These are phyloP conservation scores for Talaromyces liani DNA, from an alignment of 495 filamentous ascomycete species.

Conservation along the genomic window DNA sequence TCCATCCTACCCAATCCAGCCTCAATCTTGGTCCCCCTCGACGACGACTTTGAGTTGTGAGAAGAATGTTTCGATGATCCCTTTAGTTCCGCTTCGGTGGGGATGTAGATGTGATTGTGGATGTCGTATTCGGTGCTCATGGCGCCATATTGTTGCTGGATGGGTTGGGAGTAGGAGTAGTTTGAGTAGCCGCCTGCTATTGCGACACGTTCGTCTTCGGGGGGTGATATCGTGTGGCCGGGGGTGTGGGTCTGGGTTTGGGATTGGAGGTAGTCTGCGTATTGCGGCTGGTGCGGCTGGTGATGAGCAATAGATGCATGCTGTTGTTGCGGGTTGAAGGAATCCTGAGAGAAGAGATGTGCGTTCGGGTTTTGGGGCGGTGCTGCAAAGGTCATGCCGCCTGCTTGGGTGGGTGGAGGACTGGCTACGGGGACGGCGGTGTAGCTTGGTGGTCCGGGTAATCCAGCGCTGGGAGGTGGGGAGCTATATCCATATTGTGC, in stretches of 20 bases:
- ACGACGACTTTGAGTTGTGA: constrained; percentile 36
- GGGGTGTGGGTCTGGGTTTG: not conserved
- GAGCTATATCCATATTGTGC: constrained; percentile 10
- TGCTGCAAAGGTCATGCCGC: constrained; percentile 34
- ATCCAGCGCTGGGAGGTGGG: not conserved
- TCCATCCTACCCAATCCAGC: constrained; percentile 63
- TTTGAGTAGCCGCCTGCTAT: constrained; percentile 45
- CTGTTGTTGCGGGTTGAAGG: constrained; percentile 2
- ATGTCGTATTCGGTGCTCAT: constrained; percentile 50
- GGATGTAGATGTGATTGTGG: constrained; percentile 71
- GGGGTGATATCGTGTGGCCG: not conserved
- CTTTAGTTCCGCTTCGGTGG: constrained; percentile 55
- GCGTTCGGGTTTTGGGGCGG: constrained; percentile 41
- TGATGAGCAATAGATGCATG: constrained; percentile 1
- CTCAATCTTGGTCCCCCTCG: constrained; percentile 54
- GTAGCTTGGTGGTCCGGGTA: constrained; percentile 17
- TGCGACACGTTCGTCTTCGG: constrained; percentile 13
- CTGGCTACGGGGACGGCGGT: constrained; percentile 18
- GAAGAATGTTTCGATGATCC: constrained; percentile 36
- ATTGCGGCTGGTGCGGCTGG: constrained; percentile 16
- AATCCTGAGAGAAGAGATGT: constrained; percentile 29
- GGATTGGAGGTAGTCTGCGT: constrained; percentile 19
- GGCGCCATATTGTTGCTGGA: constrained; percentile 23
- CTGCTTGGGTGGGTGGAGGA: constrained; percentile 15
- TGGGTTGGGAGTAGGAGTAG: constrained; percentile 43